Percentiles rank a stretch among this genome's conserved stretches.
Conservation (phyloP, 2,329 filamentous ascomycete species). For the Colletotrichum sp. region DNA sequence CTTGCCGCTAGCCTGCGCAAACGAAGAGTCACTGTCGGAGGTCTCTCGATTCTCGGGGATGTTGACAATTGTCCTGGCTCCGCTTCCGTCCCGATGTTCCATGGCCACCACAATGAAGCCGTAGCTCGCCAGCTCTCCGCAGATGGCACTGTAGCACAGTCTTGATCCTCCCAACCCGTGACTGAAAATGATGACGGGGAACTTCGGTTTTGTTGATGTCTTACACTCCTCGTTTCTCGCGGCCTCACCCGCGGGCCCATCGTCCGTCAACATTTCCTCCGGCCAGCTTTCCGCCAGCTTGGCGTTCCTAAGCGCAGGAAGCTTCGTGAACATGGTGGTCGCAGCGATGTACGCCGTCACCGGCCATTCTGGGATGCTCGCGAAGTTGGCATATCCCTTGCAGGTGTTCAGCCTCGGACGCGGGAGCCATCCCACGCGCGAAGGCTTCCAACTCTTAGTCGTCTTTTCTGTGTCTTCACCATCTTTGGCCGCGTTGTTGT, state of each 20-base stretch:
- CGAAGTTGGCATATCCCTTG: slow-evolving; percentile 67
- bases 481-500: background rate
- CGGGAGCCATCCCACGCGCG: slow-evolving; percentile 66
- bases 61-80: slow-evolving; percentile 66
- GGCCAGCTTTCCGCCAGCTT: slow-evolving; percentile 62
- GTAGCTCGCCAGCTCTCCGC: slow-evolving; percentile 70
- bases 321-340: slow-evolving; percentile 67
- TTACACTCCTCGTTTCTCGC: slow-evolving; percentile 29
- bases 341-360: slow-evolving; percentile 58
- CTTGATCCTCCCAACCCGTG: slow-evolving; percentile 69
- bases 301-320: slow-evolving; percentile 68
- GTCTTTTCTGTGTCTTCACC: background rate
- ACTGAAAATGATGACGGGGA: slow-evolving; percentile 70
- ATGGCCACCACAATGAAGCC: slow-evolving; percentile 69
- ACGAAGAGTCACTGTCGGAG: slow-evolving; percentile 32
- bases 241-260: slow-evolving; percentile 36
- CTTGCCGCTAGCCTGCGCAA: slow-evolving; percentile 26
- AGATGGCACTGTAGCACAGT: slow-evolving; percentile 67
- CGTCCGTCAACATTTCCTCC: slow-evolving; percentile 36
- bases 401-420: slow-evolving; percentile 60
- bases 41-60: slow-evolving; percentile 47
- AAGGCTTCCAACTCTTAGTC: slow-evolving; percentile 35
- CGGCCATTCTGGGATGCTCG: slow-evolving; percentile 53
- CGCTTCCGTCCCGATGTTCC: slow-evolving; percentile 70
- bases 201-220: slow-evolving; percentile 45